Base-by-base conservation (phyloP, 2,329 filamentous ascomycete genomes). In the Penicillium rolfsii region DNA sequence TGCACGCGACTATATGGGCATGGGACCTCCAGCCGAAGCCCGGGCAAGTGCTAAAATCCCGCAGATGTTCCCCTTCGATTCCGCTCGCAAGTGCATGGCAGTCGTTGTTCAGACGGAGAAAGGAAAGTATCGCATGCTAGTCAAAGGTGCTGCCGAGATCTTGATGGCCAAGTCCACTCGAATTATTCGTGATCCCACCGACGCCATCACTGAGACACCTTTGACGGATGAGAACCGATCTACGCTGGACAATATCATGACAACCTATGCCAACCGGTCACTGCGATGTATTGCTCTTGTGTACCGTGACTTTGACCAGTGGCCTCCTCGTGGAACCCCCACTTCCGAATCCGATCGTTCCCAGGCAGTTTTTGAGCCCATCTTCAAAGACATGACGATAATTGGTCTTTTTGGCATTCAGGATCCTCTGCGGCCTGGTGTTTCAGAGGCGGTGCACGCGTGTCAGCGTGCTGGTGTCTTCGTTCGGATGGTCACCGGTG, bases 401-500 rank as follows among this genome's bases (percentile, higher is more conserved):
- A 72, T 92, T 41, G 85, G 86, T 33, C 82, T 93, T 69, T 89
- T 93, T 54, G 91, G 91, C 69, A 93, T 94, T 63, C 91, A 93
- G 72, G 91, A 94, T 74, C 91, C 91, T 48, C 83, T 93, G 12
- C 89, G 91, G 62, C 83, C 85, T 0, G 90, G 90, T 63, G 91
- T 93, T n/a, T 82, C 82, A 1, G 86, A 91, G 55, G 90, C 91
- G 11, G 90, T 94, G 30, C 81, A 80, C 61, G 83, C 87, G 60
- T 93, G 91, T 71, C 89, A 93, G 72, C 83, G 84, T 58, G 91
- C 91, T 4, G 91, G 91, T 61, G 90, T 94, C 11, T 85, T 89
- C 62, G 90, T 93, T 19, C 89, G 91, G 70, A 94, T 94, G 91
- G 91, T 94, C 2, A 94, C 91, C 4, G 91, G 91, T 64, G 91